phyloP scores from a whole-genome alignment of 2,329 filamentous ascomycete genomes.

The Cadophora malorum region DNA sequence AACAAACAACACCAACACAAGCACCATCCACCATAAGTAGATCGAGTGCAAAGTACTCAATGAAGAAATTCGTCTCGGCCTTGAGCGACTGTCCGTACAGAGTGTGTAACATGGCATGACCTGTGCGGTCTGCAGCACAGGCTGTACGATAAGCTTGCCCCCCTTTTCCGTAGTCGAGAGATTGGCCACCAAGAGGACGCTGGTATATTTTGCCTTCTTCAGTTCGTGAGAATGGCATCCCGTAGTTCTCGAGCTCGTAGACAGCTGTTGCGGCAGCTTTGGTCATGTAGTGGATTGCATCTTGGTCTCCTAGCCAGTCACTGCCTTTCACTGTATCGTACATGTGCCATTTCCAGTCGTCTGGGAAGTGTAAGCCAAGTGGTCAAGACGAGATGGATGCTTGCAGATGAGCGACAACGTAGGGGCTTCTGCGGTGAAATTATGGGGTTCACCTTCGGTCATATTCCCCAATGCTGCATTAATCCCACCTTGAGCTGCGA shows the following conservation, averaged over 20 bases:
- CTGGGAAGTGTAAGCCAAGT: slow-evolving; percentile 35
- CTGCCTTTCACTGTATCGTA: slow-evolving; percentile 65
- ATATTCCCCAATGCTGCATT: slow-evolving; percentile 59
- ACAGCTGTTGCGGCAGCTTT: slow-evolving; percentile 59
- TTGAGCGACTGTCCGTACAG: slow-evolving; percentile 56
- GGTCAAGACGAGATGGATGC: neutral
- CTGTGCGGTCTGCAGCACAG: slow-evolving; percentile 51
- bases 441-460: slow-evolving; percentile 46
- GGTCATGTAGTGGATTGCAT: slow-evolving; percentile 66
- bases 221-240: slow-evolving; percentile 59
- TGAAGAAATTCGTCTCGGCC: slow-evolving; percentile 56
- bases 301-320: slow-evolving; percentile 65
- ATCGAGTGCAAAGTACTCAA: slow-evolving; percentile 57
- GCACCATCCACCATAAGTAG: slow-evolving; percentile 55
- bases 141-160: slow-evolving; percentile 56
- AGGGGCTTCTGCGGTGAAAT: too few relatives aligned
- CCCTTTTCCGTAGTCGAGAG: slow-evolving; percentile 53
- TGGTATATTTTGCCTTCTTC: slow-evolving; percentile 54
- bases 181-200: slow-evolving; percentile 55
- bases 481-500: slow-evolving; percentile 71
- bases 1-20: slow-evolving; percentile 53
- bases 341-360: slow-evolving; percentile 66
- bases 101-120: slow-evolving; percentile 57
- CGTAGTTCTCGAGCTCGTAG: slow-evolving; percentile 61
- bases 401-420: neutral